These are phyloP conservation scores for Candida suzukii DNA, from an alignment of 805 yeast genomes.

Conservation along the genomic window DNA sequence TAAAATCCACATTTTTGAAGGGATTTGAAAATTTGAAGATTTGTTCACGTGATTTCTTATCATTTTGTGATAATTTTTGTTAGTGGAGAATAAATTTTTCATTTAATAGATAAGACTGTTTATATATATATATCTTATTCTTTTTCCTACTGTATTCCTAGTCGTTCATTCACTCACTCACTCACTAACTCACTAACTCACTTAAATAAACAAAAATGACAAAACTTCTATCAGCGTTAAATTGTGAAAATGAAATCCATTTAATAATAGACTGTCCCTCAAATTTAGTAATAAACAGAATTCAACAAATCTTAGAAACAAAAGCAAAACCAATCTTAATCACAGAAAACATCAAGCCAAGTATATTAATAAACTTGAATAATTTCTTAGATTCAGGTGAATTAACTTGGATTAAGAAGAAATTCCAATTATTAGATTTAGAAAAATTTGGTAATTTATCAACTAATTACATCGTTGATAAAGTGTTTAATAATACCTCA, in stretches of 20 bases:
- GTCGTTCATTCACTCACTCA: neutral
- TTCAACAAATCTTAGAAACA: conserved; percentile 37
- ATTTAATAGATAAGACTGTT: neutral
- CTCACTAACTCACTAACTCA: too few relatives aligned
- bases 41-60: neutral
- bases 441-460: conserved; percentile 51
- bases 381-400: conserved; percentile 10
- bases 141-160: neutral
- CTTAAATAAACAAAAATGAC: too few relatives aligned
- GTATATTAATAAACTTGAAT: neutral
- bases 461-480: conserved; percentile 63
- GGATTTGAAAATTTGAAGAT: too few relatives aligned
- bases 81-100: neutral
- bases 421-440: conserved; percentile 38
- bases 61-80: neutral
- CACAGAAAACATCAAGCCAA: conserved; percentile 11
- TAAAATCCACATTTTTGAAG: too few relatives aligned
- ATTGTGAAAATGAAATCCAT: conserved; percentile 45
- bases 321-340: conserved; percentile 54
- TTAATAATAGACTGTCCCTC: conserved; percentile 47
- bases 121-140: neutral
- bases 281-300: conserved; percentile 37
- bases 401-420: conserved; percentile 20
- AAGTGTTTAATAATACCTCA: conserved; percentile 43
- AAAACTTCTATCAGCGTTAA: conserved; percentile 32